A percentile compares a stretch with the other conserved stretches of the same genome.
These are phyloP conservation scores for Pogostemon cablin DNA, from an alignment of 257 asterid genomes.

Conservation along the genomic window DNA sequence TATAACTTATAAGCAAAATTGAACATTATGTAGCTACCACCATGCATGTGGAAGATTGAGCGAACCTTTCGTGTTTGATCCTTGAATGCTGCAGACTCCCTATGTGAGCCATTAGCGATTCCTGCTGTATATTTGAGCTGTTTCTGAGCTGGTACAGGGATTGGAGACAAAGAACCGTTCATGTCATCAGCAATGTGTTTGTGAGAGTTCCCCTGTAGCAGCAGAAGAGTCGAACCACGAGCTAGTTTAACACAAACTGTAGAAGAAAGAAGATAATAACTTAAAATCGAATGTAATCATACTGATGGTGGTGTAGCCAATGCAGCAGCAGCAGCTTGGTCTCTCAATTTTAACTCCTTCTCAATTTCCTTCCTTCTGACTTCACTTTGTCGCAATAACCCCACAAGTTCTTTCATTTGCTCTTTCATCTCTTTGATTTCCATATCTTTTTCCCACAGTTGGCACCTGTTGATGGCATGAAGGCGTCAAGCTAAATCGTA, in stretches of 20 bases:
- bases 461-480: constrained; percentile 60
- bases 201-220: constrained; percentile 51
- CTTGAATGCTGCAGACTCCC: constrained; percentile 75
- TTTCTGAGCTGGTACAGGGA: constrained; percentile 93
- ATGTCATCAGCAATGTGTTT: constrained; percentile 72
- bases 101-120: constrained; percentile 75
- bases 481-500: constrained; percentile 9
- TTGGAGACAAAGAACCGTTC: constrained; percentile 77
- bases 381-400: constrained; percentile 84
- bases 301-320: constrained; percentile 80
- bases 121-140: constrained; percentile 97
- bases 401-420: constrained; percentile 87
- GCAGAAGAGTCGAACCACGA: constrained; percentile 10
- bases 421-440: constrained; percentile 96
- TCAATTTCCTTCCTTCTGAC: constrained; percentile 80
- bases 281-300: constrained; percentile 34
- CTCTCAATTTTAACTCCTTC: constrained; percentile 76
- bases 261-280: not conserved
- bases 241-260: not conserved
- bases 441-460: constrained; percentile 80
- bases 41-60: constrained; percentile 20
- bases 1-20: not conserved
- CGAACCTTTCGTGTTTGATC: constrained; percentile 85
- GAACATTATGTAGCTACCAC: constrained; percentile 1
- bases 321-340: constrained; percentile 59